Percentiles rank a stretch among this genome's conserved stretches.
Evolutionary conservation across 2,329 filamentous ascomycete genomes (phyloP).

Genomic region (Pestalotiopsis sp.): DNA sequence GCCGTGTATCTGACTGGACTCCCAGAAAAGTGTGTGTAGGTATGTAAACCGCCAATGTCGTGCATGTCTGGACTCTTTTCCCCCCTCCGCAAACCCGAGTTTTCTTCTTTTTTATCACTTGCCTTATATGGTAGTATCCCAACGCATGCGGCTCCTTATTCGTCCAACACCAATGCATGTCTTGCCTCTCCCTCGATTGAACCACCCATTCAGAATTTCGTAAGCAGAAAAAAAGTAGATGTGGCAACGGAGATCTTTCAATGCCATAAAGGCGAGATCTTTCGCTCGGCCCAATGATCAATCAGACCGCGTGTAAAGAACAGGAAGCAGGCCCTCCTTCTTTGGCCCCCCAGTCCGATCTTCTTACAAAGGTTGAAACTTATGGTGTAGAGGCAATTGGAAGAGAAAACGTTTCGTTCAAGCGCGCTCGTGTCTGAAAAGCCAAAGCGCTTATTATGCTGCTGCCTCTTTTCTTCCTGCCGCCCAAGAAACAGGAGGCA

Average conservation of each 20-base stretch:
- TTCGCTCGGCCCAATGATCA: neutral
- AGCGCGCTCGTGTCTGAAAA: no score
- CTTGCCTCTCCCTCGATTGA: neutral
- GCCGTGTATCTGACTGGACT: no score
- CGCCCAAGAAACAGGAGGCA: no score
- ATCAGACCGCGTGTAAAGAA: neutral
- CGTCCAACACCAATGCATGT: neutral
- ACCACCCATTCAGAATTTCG: neutral
- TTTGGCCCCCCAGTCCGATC: neutral
- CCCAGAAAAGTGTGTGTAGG: no score
- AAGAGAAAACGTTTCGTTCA: neutral
- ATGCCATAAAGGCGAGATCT: neutral
- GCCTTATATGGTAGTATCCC: neutral
- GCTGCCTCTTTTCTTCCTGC: no score
- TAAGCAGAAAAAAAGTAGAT: neutral
- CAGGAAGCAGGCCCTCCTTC: neutral
- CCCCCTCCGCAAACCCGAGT: neutral
- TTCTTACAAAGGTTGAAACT: neutral
- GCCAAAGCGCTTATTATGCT: no score
- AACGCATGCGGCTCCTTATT: neutral
- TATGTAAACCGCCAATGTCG: neutral
- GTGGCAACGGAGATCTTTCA: neutral
- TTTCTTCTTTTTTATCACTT: neutral
- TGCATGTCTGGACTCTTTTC: neutral
- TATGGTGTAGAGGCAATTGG: neutral